These are phyloP conservation scores for Hexamita inflata DNA, from an alignment of 208 protist species.

Conservation along the genomic window DNA sequence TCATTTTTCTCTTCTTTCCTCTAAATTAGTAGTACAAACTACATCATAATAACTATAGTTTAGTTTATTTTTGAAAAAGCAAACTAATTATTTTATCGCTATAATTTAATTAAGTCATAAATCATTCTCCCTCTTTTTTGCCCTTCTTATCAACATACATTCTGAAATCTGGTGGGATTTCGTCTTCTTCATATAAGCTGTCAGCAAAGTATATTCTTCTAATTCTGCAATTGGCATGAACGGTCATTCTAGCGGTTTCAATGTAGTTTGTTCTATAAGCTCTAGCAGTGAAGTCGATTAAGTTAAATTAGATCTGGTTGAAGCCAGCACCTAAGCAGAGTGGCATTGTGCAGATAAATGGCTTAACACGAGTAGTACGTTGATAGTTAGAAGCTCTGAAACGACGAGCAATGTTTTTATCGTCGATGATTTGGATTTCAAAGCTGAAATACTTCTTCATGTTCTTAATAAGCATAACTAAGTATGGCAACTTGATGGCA, in stretches of 20 bases:
- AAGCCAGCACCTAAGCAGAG: constrained; percentile 80
- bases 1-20: too few species aligned
- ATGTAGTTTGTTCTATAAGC: constrained; percentile 98
- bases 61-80: too few species aligned
- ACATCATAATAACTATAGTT: too few species aligned
- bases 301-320: constrained; percentile 98
- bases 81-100: too few species aligned
- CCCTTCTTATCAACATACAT: constrained; percentile 28
- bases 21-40: too few species aligned
- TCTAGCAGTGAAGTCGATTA: constrained; percentile 85
- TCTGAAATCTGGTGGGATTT: constrained; percentile 96
- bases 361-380: constrained; percentile 86
- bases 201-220: constrained; percentile 96
- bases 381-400: constrained; percentile 95
- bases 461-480: constrained; percentile 98
- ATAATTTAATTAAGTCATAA: too few species aligned
- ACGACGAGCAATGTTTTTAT: constrained; percentile 85
- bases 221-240: constrained; percentile 95
- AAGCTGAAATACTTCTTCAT: constrained; percentile 95
- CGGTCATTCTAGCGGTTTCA: constrained; percentile 82
- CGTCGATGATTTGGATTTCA: constrained; percentile 92
- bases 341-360: constrained; percentile 97
- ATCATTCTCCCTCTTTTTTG: too few species aligned
- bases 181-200: constrained; percentile 91
- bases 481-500: constrained; percentile 95